phyloP scores from a whole-genome alignment of 2,329 filamentous ascomycete genomes.

The Xylariales sp. region DNA sequence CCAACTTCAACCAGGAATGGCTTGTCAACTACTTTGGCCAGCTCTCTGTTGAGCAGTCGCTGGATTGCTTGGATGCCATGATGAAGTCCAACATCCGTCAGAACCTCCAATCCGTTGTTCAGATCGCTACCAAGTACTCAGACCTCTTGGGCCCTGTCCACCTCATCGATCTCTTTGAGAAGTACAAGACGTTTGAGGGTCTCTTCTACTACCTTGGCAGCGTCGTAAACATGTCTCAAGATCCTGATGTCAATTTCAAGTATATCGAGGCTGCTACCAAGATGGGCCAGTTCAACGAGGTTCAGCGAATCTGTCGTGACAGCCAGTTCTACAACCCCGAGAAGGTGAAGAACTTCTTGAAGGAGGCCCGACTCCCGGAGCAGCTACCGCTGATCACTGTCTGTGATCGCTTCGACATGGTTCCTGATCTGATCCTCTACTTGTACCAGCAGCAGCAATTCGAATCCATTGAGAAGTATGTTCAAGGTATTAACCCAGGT shows the following conservation, averaged over 20 bases:
- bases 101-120: slow-evolving; percentile 90
- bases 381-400: slow-evolving; percentile 96
- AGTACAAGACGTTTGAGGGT: slow-evolving; percentile 94
- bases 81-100: slow-evolving; percentile 94
- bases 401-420: slow-evolving; percentile 98
- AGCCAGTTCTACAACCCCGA: slow-evolving; percentile 86
- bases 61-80: slow-evolving; percentile 95
- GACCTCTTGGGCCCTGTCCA: slow-evolving; percentile 85
- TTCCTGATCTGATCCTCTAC: slow-evolving; percentile 93
- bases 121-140: slow-evolving; percentile 96
- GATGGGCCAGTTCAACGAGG: slow-evolving; percentile 90
- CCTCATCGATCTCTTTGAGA: slow-evolving; percentile 92
- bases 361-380: slow-evolving; percentile 88
- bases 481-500: slow-evolving; percentile 91
- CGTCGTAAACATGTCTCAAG: slow-evolving; percentile 95
- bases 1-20: slow-evolving; percentile 89
- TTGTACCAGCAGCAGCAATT: slow-evolving; percentile 99
- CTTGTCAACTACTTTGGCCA: slow-evolving; percentile 89
- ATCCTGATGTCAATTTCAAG: slow-evolving; percentile 96
- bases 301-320: slow-evolving; percentile 95
- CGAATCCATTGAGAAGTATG: slow-evolving; percentile 97
- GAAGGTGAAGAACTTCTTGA: slow-evolving; percentile 98
- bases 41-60: slow-evolving; percentile 88
- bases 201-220: slow-evolving; percentile 98
- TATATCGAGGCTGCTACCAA: slow-evolving; percentile 96